Conservation (phyloP, 2,329 filamentous ascomycete genomes). For the Xylariaceae sp. region DNA sequence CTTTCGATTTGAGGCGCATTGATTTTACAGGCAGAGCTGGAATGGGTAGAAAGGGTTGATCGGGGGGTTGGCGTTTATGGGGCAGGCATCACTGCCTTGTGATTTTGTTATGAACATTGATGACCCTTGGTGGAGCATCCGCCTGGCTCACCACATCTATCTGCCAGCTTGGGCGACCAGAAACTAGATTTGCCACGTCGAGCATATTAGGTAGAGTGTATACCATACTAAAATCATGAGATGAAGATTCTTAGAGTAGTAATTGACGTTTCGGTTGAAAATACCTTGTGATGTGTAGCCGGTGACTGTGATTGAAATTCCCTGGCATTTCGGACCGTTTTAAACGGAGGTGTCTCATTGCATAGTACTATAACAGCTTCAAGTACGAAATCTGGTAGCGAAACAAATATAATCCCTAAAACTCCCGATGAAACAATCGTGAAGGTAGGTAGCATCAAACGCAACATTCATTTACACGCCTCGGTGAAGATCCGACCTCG, state of each 20-base stretch:
- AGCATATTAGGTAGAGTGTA: too few species aligned
- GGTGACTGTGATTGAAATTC: too few species aligned
- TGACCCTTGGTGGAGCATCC: neutral
- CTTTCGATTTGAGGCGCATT: conserved; percentile 11
- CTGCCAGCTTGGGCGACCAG: too few species aligned
- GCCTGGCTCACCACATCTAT: neutral
- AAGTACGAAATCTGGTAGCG: too few species aligned
- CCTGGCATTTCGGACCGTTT: too few species aligned
- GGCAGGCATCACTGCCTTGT: conserved; percentile 3
- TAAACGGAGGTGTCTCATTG: too few species aligned
- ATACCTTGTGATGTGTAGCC: too few species aligned
- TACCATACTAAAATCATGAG: too few species aligned
- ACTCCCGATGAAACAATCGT: conserved; percentile 1
- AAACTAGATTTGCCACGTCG: too few species aligned
- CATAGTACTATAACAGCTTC: too few species aligned
- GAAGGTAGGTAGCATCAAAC: neutral
- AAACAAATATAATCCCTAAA: neutral
- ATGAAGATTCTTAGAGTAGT: too few species aligned
- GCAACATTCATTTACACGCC: neutral
- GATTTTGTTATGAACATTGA: neutral
- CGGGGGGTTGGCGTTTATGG: conserved; percentile 12
- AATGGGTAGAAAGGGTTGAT: neutral
- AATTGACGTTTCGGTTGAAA: too few species aligned
- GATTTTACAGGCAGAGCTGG: conserved; percentile 9
- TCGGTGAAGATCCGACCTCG: conserved; percentile 12